A percentile compares a stretch with the other conserved stretches of the same genome.
These are phyloP conservation scores for Colletotrichum sp. DNA, from an alignment of 2,329 filamentous ascomycete species.

Conservation along the genomic window DNA sequence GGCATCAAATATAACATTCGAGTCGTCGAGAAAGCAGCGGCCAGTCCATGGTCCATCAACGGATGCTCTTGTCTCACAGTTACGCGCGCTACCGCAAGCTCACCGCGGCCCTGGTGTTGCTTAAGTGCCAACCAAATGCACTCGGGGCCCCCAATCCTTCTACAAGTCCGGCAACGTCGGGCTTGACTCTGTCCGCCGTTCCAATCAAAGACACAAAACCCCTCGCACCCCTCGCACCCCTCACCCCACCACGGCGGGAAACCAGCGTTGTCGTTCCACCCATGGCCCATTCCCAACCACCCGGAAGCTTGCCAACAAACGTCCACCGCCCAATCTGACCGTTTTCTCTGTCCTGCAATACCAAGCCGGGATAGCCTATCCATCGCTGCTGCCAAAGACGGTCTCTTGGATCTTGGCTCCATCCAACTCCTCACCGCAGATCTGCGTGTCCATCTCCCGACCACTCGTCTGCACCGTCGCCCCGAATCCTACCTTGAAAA, in stretches of 20 bases:
- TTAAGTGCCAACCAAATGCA: neutral
- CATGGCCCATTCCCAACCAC: slow-evolving; percentile 8
- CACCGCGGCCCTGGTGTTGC: neutral
- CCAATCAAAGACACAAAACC: neutral
- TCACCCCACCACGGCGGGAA: slow-evolving; percentile 7
- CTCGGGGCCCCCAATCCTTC: neutral
- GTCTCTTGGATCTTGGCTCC: neutral
- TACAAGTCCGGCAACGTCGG: neutral
- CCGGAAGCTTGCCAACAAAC: neutral
- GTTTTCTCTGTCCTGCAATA: neutral
- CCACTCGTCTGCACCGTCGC: neutral
- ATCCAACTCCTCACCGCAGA: slow-evolving; percentile 7
- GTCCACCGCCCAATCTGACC: neutral
- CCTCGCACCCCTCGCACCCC: neutral
- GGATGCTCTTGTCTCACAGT: neutral
- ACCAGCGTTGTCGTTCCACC: slow-evolving; percentile 3
- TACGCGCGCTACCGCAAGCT: neutral
- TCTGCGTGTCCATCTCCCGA: slow-evolving; percentile 13
- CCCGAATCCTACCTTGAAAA: neutral
- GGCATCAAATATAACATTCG: neutral
- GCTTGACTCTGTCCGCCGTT: neutral
- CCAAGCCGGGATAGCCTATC: neutral
- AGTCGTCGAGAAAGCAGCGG: neutral
- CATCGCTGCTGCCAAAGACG: neutral
- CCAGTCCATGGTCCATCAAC: neutral